Evolutionary conservation across 2,329 filamentous ascomycete species (phyloP).

Genomic region (Fusarium dimerum): DNA sequence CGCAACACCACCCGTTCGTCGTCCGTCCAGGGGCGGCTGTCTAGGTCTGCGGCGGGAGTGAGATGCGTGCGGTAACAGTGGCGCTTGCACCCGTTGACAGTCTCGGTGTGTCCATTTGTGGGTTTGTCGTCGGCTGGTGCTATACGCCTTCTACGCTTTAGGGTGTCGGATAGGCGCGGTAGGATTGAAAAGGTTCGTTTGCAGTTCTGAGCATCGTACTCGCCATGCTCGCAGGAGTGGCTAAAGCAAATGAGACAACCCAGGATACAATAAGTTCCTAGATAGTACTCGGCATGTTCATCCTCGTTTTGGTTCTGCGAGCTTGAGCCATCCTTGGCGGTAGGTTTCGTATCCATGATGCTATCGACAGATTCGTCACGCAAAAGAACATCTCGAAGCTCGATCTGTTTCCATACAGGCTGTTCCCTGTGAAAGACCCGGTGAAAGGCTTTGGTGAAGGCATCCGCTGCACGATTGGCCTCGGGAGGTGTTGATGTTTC

Average conservation of each 20-base stretch:
- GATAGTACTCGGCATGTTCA: slow-evolving; percentile 46
- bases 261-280: slow-evolving; percentile 57
- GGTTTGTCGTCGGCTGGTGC: slow-evolving; percentile 1
- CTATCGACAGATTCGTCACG: slow-evolving; percentile 56
- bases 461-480: slow-evolving; percentile 44
- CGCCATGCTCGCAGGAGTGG: slow-evolving; percentile 62
- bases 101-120: slow-evolving; percentile 15
- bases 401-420: slow-evolving; percentile 40
- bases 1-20: slow-evolving; percentile 51
- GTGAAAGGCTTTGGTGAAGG: slow-evolving; percentile 60
- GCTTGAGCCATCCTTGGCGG: slow-evolving; percentile 45
- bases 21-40: slow-evolving; percentile 45
- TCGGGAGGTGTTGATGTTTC: slow-evolving; percentile 40
- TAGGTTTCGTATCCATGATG: slow-evolving; percentile 55
- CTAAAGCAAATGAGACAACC: slow-evolving; percentile 61
- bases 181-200: slow-evolving; percentile 55
- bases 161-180: slow-evolving; percentile 34
- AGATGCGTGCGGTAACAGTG: slow-evolving; percentile 43
- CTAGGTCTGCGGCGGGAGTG: slow-evolving; percentile 7
- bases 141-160: slow-evolving; percentile 30
- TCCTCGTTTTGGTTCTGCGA: slow-evolving; percentile 39
- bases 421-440: slow-evolving; percentile 48
- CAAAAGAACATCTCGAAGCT: slow-evolving; percentile 53
- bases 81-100: slow-evolving; percentile 36
- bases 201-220: slow-evolving; percentile 55